Evolutionary conservation across 805 yeast species (phyloP), one percentile per base, ranked within the genome.

Genomic region (Teunomyces aglyptinius): DNA sequence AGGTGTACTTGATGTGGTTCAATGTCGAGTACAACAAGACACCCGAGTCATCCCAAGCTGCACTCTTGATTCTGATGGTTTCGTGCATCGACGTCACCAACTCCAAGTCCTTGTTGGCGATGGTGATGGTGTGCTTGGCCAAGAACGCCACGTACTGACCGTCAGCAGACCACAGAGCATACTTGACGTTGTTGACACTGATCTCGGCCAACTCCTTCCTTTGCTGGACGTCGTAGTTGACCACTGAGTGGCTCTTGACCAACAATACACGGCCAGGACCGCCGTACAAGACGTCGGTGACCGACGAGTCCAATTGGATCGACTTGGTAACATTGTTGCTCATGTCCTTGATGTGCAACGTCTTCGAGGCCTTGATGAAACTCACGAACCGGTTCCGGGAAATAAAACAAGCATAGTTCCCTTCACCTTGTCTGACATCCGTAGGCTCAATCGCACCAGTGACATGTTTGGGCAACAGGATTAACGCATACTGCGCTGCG

Each of bases 21-120:
- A 94, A 77, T 6, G 99, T 94, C 16, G 97, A 86, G 70, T 92
- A 94, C 55, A 94, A 77, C 64, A 94, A 78, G 27, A 95, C 96
- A 44, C 92, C 92, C 41, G 87, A 75, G 57, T 90, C 97, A 66
- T 94, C 98, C 97, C 97, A 94, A 15, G 96, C 89, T 40, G 97
- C 97, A 71, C 95, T 84, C 74, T 94, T 94, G 60, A 94, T 89
- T 65, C 99, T 78, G 56, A 94, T 94, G 3, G 98, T 92, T 74
- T 94, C 99, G 64, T 90, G 97, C 81, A 90, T 78, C 1, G 96
- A 82, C 45, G 92, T 83, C 34, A 90, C 75, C 47, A 82, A 70
- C 62, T 89, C 90, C 57, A 92, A 77, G 53, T 81, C 85, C 64
- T 83, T 85, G 58, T 82, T 83, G 24, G 91, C 96, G 58, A 94